Conservation (phyloP, 1,139 yeast genomes). For the Yamadazyma sp. region DNA sequence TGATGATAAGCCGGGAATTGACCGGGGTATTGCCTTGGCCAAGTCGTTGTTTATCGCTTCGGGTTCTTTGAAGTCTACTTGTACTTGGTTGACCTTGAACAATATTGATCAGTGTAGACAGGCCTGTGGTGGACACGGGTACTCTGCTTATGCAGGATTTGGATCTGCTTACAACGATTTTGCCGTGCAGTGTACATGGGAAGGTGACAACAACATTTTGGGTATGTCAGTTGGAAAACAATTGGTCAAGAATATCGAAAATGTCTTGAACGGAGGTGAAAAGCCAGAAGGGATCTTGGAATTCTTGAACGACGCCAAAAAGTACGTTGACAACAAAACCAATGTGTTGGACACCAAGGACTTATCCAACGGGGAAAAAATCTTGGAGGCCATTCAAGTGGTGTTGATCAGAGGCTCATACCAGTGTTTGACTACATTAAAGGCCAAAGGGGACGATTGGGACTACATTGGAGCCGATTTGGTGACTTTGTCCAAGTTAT, state of each 20-base stretch:
- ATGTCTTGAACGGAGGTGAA: conserved; percentile 31
- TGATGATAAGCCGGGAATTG: conserved; percentile 39
- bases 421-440: conserved; percentile 31
- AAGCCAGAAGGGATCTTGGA: conserved; percentile 35
- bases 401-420: conserved; percentile 40
- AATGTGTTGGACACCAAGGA: conserved; percentile 31
- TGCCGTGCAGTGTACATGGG: conserved; percentile 56
- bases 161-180: conserved; percentile 51
- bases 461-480: conserved; percentile 59
- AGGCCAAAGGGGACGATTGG: conserved; percentile 33
- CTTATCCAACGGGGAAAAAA: conserved; percentile 30
- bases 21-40: conserved; percentile 39
- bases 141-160: conserved; percentile 47
- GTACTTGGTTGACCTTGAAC: conserved; percentile 50
- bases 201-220: conserved; percentile 52
- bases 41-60: conserved; percentile 49
- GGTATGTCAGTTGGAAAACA: conserved; percentile 50
- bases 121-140: conserved; percentile 55
- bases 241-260: conserved; percentile 40
- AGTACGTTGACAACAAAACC: conserved; percentile 24
- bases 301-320: conserved; percentile 39
- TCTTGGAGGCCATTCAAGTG: conserved; percentile 42
- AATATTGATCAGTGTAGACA: conserved; percentile 50
- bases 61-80: conserved; percentile 48
- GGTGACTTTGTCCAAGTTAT: conserved; percentile 58